A percentile compares a stretch with the other conserved stretches of the same genome.
phyloP scores from a whole-genome alignment of 2,329 filamentous ascomycete genomes.

The Colletotrichum tropicicola region DNA sequence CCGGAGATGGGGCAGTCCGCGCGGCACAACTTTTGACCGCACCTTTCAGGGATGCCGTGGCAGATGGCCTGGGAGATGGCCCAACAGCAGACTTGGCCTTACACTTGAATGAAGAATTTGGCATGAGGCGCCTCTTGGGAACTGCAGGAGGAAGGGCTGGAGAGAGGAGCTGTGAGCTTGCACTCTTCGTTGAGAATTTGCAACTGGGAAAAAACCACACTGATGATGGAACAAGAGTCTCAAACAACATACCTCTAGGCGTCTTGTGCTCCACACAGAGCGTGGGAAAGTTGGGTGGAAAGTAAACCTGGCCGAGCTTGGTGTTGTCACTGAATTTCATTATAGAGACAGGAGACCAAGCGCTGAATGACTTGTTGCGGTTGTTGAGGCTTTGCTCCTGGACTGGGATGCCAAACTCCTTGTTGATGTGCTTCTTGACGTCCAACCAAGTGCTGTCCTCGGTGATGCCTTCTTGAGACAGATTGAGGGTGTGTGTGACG shows the following conservation, averaged over 20 bases:
- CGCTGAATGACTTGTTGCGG: background rate
- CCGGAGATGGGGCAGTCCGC: background rate
- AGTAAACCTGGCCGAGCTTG: conserved; percentile 30
- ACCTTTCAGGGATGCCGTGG: no score
- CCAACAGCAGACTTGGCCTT: background rate
- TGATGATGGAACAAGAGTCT: no score
- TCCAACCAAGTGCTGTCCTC: conserved; percentile 28
- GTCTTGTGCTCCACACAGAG: no score
- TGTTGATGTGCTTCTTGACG: conserved; percentile 23
- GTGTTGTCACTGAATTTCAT: conserved; percentile 7
- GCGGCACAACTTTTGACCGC: no score
- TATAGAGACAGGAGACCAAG: background rate
- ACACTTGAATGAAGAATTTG: no score
- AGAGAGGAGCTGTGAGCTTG: no score
- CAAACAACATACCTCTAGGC: no score
- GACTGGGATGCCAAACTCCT: conserved; percentile 23
- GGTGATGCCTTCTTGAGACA: conserved; percentile 16
- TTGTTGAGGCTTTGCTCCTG: conserved; percentile 7
- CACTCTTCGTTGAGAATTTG: no score
- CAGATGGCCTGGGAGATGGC: background rate
- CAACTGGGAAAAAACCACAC: no score
- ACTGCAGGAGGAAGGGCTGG: no score
- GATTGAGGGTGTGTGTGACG: conserved; percentile 26
- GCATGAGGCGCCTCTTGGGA: no score
- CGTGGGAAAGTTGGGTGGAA: conserved; percentile 22